Percentiles rank a stretch among this genome's conserved stretches.
Evolutionary conservation across 352 stramenopile genomes (phyloP).

Genomic region (Globisporangium megalacanthum): DNA sequence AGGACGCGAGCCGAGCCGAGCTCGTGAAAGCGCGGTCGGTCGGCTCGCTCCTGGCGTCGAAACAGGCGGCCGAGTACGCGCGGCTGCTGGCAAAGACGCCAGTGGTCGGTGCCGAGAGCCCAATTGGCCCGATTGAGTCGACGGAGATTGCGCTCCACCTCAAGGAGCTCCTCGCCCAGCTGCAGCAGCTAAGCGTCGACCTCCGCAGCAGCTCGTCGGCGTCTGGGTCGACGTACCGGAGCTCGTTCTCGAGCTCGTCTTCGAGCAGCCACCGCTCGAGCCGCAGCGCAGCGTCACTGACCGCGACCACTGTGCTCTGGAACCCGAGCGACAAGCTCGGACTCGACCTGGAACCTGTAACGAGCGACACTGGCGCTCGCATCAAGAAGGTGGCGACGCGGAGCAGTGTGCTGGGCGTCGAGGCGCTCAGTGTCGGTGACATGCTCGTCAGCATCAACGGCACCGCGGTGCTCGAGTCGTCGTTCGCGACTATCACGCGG

Average conservation of each 20-base stretch:
- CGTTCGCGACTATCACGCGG: slow-evolving; percentile 60
- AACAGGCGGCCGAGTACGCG: slow-evolving; percentile 31
- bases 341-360: slow-evolving; percentile 44
- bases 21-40: slow-evolving; percentile 50
- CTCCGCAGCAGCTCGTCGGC: slow-evolving; percentile 47
- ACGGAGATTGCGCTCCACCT: slow-evolving; percentile 62
- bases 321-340: slow-evolving; percentile 75
- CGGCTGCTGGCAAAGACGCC: slow-evolving; percentile 31
- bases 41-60: slow-evolving; percentile 33
- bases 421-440: slow-evolving; percentile 48
- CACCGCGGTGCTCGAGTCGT: slow-evolving; percentile 41
- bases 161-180: slow-evolving; percentile 60
- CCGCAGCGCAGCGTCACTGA: slow-evolving; percentile 11
- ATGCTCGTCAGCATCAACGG: slow-evolving; percentile 77
- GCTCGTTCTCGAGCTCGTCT: slow-evolving; percentile 65
- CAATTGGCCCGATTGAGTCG: slow-evolving; percentile 42
- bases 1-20: slow-evolving; percentile 21
- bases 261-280: slow-evolving; percentile 22
- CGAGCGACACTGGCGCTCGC: slow-evolving; percentile 41
- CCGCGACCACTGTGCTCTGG: slow-evolving; percentile 55
- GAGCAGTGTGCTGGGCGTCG: slow-evolving; percentile 67
- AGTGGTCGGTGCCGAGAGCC: not conserved
- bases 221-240: slow-evolving; percentile 62
- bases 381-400: slow-evolving; percentile 65
- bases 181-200: slow-evolving; percentile 66